Percentiles rank a stretch among this genome's conserved stretches.
Evolutionary conservation across 768 basidiomycete species (phyloP).

Genomic region (Amanita pseudoporphyria): DNA sequence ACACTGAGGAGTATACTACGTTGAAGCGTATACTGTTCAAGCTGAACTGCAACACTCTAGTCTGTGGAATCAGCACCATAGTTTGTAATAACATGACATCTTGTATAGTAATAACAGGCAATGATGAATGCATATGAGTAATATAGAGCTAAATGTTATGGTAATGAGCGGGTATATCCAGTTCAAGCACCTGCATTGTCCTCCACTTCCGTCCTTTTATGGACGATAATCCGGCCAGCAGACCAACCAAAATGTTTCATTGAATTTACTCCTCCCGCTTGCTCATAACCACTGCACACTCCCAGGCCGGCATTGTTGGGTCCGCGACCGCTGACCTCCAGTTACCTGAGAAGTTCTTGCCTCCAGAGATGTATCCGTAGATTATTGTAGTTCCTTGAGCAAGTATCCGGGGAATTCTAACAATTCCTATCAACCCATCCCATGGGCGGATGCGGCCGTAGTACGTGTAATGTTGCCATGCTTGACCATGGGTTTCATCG

Average conservation of each 20-base stretch:
- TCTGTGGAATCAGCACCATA: background rate
- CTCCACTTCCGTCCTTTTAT: background rate
- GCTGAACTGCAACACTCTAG: background rate
- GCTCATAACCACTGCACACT: constrained; percentile 58
- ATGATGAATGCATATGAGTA: background rate
- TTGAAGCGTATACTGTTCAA: no score
- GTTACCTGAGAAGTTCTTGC: constrained; percentile 58
- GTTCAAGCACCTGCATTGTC: background rate
- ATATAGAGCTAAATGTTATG: background rate
- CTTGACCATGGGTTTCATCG: constrained; percentile 34
- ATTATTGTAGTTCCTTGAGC: constrained; percentile 35
- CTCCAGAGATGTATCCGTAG: constrained; percentile 62
- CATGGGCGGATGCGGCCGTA: constrained; percentile 47
- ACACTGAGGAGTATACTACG: background rate
- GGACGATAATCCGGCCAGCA: background rate
- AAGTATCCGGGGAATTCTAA: constrained; percentile 20
- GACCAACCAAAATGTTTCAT: background rate
- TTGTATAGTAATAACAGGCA: background rate
- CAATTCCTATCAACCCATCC: constrained; percentile 49
- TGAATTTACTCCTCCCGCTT: constrained; percentile 23
- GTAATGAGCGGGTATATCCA: background rate
- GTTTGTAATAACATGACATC: no score
- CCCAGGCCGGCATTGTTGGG: constrained; percentile 40
- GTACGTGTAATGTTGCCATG: constrained; percentile 37
- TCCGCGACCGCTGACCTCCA: constrained; percentile 49